phyloP scores from a whole-genome alignment of 805 yeast species.

The Brettanomyces nanus region DNA sequence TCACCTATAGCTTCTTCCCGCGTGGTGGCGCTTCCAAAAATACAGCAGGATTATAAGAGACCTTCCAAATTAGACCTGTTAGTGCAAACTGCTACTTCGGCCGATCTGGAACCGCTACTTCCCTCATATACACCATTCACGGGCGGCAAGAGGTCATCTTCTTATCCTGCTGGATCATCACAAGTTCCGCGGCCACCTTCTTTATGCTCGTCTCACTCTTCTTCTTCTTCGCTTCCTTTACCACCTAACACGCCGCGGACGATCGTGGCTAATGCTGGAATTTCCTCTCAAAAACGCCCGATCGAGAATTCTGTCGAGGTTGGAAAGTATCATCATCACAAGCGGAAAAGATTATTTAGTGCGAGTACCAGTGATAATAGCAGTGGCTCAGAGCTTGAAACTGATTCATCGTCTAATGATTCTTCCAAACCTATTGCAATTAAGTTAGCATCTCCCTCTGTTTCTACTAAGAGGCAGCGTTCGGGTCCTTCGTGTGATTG shows the following conservation, averaged over 20 bases:
- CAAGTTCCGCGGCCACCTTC: slow-evolving; percentile 4
- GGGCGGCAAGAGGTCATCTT: too few relatives aligned
- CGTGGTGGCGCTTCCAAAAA: background rate
- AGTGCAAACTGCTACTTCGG: slow-evolving; percentile 24
- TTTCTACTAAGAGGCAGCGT: slow-evolving; percentile 42
- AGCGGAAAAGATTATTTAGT: background rate
- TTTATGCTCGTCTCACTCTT: slow-evolving; percentile 5
- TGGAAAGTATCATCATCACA: background rate
- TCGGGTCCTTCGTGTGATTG: slow-evolving; percentile 70
- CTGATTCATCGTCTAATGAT: background rate
- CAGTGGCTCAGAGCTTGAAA: background rate
- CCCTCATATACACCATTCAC: slow-evolving; percentile 1
- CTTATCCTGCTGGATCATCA: slow-evolving; percentile 3
- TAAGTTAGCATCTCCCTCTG: slow-evolving; percentile 26
- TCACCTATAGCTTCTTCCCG: too few relatives aligned
- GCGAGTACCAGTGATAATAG: background rate
- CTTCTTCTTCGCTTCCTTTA: slow-evolving; percentile 4
- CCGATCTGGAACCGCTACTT: slow-evolving; percentile 6
- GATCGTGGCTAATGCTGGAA: too few relatives aligned
- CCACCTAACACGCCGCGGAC: background rate
- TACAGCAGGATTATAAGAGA: background rate
- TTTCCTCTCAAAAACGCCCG: background rate
- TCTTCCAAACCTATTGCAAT: slow-evolving; percentile 13
- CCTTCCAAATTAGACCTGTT: slow-evolving; percentile 22
- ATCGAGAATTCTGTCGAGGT: background rate